phyloP scores from a whole-genome alignment of 2,329 filamentous ascomycete species.

The Taxawa tesnikishii region DNA sequence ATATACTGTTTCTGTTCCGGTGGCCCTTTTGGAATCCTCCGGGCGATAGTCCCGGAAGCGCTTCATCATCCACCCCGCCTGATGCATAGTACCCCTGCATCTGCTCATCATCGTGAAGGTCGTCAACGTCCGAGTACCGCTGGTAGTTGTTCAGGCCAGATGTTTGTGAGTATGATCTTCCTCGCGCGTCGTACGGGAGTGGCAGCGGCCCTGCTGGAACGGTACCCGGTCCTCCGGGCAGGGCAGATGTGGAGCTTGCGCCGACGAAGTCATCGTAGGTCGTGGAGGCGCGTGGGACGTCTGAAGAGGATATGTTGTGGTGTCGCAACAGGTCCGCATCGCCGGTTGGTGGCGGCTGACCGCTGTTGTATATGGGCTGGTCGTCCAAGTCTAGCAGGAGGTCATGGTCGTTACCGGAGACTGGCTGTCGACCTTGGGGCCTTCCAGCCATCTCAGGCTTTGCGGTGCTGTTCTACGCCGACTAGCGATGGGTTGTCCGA shows the following conservation, averaged over 20 bases:
- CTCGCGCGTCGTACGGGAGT: constrained; percentile 25
- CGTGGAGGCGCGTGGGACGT: constrained; percentile 62
- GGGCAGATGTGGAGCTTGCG: constrained; percentile 31
- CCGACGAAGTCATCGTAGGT: constrained; percentile 95
- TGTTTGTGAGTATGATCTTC: constrained; percentile 54
- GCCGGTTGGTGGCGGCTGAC: constrained; percentile 64
- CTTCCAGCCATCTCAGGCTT: constrained; percentile 37
- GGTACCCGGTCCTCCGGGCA: constrained; percentile 32
- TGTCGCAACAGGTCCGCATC: constrained; percentile 70
- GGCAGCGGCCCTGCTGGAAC: constrained; percentile 24
- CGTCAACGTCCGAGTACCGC: constrained; percentile 81
- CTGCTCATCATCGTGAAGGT: constrained; percentile 64
- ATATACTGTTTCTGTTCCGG: constrained; percentile 70
- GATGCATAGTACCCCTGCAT: constrained; percentile 57
- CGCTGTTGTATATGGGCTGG: constrained; percentile 55
- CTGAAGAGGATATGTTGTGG: constrained; percentile 55
- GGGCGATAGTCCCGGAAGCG: constrained; percentile 34
- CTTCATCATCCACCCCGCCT: constrained; percentile 45
- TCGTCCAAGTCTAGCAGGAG: constrained; percentile 66
- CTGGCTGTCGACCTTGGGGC: constrained; percentile 36
- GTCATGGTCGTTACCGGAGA: constrained; percentile 29
- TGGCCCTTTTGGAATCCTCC: constrained; percentile 34
- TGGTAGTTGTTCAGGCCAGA: constrained; percentile 81
- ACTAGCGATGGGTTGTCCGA: not conserved
- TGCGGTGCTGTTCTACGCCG: not conserved